Base-by-base conservation (phyloP, 306 rosid genomes). In the Bauhinia variegata region DNA sequence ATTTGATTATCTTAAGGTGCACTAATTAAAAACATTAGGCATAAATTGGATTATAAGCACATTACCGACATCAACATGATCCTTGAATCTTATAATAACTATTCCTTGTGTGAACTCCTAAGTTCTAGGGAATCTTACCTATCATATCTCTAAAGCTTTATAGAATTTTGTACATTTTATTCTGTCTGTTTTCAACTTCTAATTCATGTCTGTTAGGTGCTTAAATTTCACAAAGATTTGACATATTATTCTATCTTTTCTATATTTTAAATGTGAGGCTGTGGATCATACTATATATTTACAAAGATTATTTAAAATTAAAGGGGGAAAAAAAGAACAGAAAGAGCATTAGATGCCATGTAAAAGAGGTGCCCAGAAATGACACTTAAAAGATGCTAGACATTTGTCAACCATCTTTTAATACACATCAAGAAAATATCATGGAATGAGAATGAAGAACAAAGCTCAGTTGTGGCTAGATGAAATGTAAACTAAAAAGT, bases 321-420 rank as follows among this genome's bases (percentile, higher is more conserved):
- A n/a, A n/a, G n/a, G n/a, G n/a, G n/a, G n/a, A n/a, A n/a, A 23
- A 23, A 23, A 23, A 23, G 28, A 23, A 23, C 1, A 43, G 41
- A 23, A 23, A 43, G 41, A 72, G 90, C 67, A 78, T 78, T 75
- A 82, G 95, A 87, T 85, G 74, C 88, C 64, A 60, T 74, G 68
- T 43, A 33, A 53, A 70, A 28, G 31, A 56, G 42, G 58, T 65
- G 42, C 16, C 44, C 47, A 58, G 63, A 74, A 62, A 41, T 76
- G 44, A 79, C 79, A 75, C 71, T 75, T 63, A 78, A 64, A 75
- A 70, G 74, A 82, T 80, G 81, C 83, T 16, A 59, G 6, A n/a
- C 49, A 54, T 23, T 44, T 5, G 65, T 56, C 60, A 44, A 70
- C 60, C 44, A 18, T 65, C 17, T 67, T 57, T 49, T 30, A 44